Evolutionary conservation across 345 rosid genomes (phyloP).

Genomic region (Citrus unshiu): DNA sequence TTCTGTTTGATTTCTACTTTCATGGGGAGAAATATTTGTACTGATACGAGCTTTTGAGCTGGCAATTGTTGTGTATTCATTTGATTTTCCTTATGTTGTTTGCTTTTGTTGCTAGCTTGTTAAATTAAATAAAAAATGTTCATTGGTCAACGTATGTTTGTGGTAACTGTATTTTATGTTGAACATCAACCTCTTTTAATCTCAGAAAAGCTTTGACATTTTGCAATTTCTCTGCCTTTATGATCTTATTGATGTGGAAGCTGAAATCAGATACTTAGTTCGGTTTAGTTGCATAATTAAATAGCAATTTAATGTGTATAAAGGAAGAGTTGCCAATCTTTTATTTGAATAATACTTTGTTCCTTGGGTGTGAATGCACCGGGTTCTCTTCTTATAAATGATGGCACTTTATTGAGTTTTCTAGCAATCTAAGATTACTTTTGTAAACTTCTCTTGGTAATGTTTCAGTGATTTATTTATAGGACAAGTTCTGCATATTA

Average conservation of each 20-base stretch:
- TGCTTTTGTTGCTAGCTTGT: neutral
- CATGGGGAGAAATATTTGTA: too few species aligned
- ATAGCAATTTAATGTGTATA: neutral
- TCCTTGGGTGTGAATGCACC: neutral
- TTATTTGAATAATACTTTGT: neutral
- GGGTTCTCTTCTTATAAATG: neutral
- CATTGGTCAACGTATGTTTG: neutral
- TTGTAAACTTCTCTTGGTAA: conserved; percentile 12
- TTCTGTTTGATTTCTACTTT: neutral
- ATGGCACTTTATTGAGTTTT: neutral
- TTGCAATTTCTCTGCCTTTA: neutral
- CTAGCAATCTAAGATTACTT: neutral
- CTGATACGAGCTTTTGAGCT: neutral
- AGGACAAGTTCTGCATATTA: conserved; percentile 27
- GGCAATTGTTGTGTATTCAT: neutral
- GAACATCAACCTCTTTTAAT: neutral
- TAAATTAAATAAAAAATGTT: neutral
- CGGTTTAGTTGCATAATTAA: neutral
- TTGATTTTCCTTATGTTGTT: neutral
- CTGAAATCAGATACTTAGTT: neutral
- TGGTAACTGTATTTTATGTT: neutral
- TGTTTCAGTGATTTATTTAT: conserved; percentile 25
- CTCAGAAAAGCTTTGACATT: neutral
- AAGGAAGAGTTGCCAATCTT: neutral
- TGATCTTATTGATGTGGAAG: neutral